These are phyloP conservation scores for Larix kaempferi DNA, from an alignment of 75 land plant genomes.

Conservation along the genomic window DNA sequence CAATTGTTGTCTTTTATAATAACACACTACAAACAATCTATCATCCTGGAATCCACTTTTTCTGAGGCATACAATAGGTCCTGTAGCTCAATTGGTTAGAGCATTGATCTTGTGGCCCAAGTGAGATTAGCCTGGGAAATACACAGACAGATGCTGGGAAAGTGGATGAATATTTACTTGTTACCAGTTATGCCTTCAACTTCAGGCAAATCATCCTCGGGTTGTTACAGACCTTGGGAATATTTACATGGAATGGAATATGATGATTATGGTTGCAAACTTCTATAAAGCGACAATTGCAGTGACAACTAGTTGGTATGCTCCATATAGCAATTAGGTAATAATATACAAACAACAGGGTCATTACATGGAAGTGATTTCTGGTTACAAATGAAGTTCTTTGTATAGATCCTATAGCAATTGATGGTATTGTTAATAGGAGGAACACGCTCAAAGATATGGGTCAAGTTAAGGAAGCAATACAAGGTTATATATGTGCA, in stretches of 20 bases:
- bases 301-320: too few species aligned
- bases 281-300: too few species aligned
- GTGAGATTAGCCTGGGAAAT: constrained; percentile 49
- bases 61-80: constrained; percentile 55
- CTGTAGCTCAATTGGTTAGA: too few species aligned
- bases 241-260: constrained; percentile 54
- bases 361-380: too few species aligned
- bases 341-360: too few species aligned
- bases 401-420: too few species aligned
- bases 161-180: constrained; percentile 39
- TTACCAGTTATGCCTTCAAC: constrained; percentile 44
- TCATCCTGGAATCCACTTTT: constrained; percentile 33
- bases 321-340: too few species aligned
- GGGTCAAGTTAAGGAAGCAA: constrained; percentile 53
- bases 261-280: constrained; percentile 35
- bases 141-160: constrained; percentile 46
- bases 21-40: constrained; percentile 43
- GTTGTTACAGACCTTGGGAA: constrained; percentile 48
- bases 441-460: constrained; percentile 43
- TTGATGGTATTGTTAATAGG: constrained; percentile 46
- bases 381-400: too few species aligned
- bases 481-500: constrained; percentile 50
- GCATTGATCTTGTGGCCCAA: too few species aligned
- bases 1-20: constrained; percentile 42
- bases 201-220: constrained; percentile 47